Base-by-base conservation (phyloP, 805 yeast genomes). In the Lipomyces sp. region DNA sequence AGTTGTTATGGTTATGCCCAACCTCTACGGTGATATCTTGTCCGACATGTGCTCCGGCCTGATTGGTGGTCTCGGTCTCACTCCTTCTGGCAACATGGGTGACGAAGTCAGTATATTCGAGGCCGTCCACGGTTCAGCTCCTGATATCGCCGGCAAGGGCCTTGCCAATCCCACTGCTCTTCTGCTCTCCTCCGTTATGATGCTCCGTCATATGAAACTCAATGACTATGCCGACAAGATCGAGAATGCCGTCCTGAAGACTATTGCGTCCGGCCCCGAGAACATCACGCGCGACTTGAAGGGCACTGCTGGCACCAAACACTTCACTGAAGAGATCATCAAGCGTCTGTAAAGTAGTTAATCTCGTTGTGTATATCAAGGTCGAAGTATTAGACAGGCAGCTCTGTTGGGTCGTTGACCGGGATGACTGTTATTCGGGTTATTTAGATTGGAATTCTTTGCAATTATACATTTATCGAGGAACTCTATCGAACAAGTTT, bases 81-180 rank as follows among this genome's bases (percentile, higher is more conserved):
- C 99, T 69, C 99, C 99, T 73, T 92, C 97, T 68, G 99, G 97
- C 80, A 95, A 95, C 87, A 95, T 95, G 93, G 99, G 99, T 84
- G 91, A 92, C 85, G 89, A 90, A 80, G 97, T 94, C 71, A 92
- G 98, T 64, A 94, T 95, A 79, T 95, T 95, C 80, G 99, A 95
- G 87, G 99, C 99, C 72, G 99, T 95, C 77, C 99, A 95, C 81
- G 99, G 99, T 80, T 93, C 98, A 66, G 99, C 99, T 71, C 99
- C 99, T 75, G 99, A 95, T 80, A 95, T 95, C 77, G 98, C 98
- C 70, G 99, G 99, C 78, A 92, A 95, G 86, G 96, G 97, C 79
- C 87, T 91, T 79, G 99, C 99, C 72, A 95, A 95, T 87, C 99
- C 99, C 83, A 95, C 99, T 69, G 99, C 99, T 65, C 82, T 95